Evolutionary conservation across 2,329 filamentous ascomycete genomes (phyloP).

Genomic region (Claviceps arundinis): DNA sequence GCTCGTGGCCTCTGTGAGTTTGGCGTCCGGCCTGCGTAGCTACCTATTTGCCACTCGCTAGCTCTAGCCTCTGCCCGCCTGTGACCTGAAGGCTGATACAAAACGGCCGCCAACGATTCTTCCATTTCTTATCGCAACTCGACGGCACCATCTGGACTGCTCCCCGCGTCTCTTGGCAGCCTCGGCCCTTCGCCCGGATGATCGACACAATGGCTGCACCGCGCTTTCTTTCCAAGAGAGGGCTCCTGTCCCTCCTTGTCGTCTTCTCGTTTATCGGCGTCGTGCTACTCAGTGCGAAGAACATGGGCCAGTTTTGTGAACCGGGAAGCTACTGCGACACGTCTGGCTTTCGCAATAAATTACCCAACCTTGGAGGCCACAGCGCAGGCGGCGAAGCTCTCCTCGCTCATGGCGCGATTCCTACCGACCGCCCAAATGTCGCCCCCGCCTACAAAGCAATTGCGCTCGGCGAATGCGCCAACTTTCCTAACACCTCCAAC

Average conservation of each 20-base stretch:
- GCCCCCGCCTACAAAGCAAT: conserved; percentile 6
- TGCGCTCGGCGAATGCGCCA: conserved; percentile 19
- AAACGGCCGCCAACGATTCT: neutral
- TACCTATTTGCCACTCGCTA: neutral
- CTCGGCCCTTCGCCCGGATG: neutral
- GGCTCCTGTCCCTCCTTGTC: conserved; percentile 14
- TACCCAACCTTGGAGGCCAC: conserved; percentile 1
- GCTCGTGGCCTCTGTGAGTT: neutral
- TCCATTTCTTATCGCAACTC: neutral
- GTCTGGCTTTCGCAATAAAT: conserved; percentile 2
- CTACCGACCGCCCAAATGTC: neutral
- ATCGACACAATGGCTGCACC: conserved; percentile 8
- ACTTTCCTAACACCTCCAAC: conserved; percentile 30
- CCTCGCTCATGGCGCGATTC: neutral
- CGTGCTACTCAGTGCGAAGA: conserved; percentile 20
- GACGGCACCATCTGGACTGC: neutral
- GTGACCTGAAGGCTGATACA: neutral
- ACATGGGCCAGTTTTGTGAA: conserved; percentile 17
- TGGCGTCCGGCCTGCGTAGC: neutral
- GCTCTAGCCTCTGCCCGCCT: neutral
- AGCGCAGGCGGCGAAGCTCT: neutral
- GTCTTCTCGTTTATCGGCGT: conserved; percentile 16
- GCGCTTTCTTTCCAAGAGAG: conserved; percentile 18
- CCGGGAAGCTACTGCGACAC: conserved; percentile 16
- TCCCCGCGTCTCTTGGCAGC: neutral